Evolutionary conservation across 352 stramenopile genomes (phyloP).

Genomic region (Globisporangium paroecandrum): DNA sequence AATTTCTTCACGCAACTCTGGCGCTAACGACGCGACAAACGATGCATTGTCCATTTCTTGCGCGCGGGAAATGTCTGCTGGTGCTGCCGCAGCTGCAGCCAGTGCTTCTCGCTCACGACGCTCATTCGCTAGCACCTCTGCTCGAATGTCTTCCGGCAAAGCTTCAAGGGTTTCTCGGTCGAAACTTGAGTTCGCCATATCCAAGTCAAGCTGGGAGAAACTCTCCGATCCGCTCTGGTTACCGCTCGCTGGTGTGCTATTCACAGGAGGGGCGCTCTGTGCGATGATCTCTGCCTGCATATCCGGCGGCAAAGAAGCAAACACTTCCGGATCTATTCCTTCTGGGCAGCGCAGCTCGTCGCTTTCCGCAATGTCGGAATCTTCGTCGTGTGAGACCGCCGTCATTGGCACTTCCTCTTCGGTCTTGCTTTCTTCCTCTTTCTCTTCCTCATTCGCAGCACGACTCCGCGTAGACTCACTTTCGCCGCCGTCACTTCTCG

Average conservation of each 20-base stretch:
- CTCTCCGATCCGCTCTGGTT: constrained; percentile 38
- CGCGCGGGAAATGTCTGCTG: constrained; percentile 92
- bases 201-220: constrained; percentile 76
- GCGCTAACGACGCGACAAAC: constrained; percentile 94
- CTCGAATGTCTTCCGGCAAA: constrained; percentile 95
- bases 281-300: constrained; percentile 97
- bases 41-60: constrained; percentile 99
- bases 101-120: constrained; percentile 86
- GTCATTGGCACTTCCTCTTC: constrained; percentile 18
- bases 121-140: constrained; percentile 96
- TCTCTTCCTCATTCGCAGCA: not conserved
- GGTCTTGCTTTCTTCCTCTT: constrained; percentile 23
- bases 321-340: constrained; percentile 97
- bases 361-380: not conserved
- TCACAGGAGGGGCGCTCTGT: constrained; percentile 47
- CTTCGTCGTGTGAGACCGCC: not conserved
- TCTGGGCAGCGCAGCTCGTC: constrained; percentile 79
- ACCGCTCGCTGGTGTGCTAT: constrained; percentile 23
- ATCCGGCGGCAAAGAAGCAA: constrained; percentile 92
- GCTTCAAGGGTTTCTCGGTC: constrained; percentile 95
- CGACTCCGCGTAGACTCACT: not conserved
- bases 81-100: constrained; percentile 55
- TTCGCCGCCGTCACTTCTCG: constrained; percentile 2
- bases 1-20: constrained; percentile 96
- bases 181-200: constrained; percentile 87